Evolutionary conservation across 108 stramenopile species (phyloP).

Genomic region (Hondaea fermentalgiana): DNA sequence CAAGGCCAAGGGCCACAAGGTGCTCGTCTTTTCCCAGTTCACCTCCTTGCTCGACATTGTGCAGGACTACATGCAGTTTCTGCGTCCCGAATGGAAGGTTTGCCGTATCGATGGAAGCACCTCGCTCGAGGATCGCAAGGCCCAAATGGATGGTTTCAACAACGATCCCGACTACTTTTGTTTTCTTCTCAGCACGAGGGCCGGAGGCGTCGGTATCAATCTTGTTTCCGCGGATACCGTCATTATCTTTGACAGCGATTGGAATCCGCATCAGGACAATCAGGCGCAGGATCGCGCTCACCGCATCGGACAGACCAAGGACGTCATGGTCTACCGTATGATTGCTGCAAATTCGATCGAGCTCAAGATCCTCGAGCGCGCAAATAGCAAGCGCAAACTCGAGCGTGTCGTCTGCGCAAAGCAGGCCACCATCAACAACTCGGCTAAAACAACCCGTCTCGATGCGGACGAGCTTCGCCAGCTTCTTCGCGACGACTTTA

Average conservation of each 20-base stretch:
- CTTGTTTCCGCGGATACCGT: slow-evolving; percentile 88
- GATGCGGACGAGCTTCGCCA: neutral
- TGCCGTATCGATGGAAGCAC: slow-evolving; percentile 75
- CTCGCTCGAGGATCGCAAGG: slow-evolving; percentile 80
- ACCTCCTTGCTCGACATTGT: slow-evolving; percentile 77
- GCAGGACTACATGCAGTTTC: slow-evolving; percentile 76
- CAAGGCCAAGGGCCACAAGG: slow-evolving; percentile 75
- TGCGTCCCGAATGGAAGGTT: slow-evolving; percentile 47
- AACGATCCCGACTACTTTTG: slow-evolving; percentile 71
- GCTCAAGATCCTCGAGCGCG: neutral
- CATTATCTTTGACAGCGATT: slow-evolving; percentile 93
- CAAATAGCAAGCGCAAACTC: slow-evolving; percentile 14
- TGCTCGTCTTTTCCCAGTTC: slow-evolving; percentile 93
- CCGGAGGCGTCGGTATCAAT: slow-evolving; percentile 92
- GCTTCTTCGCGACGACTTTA: neutral
- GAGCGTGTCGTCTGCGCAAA: slow-evolving; percentile 18
- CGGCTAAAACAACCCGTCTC: neutral
- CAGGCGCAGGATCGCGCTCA: slow-evolving; percentile 95
- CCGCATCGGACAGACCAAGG: slow-evolving; percentile 80
- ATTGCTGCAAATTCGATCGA: slow-evolving; percentile 45
- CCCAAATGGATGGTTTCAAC: slow-evolving; percentile 90
- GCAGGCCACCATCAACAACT: slow-evolving; percentile 12
- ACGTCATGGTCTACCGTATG: slow-evolving; percentile 80
- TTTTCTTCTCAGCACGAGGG: slow-evolving; percentile 85
- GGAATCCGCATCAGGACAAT: slow-evolving; percentile 96